Conservation (phyloP, 1,139 yeast genomes). For the Taphrina betulina region DNA sequence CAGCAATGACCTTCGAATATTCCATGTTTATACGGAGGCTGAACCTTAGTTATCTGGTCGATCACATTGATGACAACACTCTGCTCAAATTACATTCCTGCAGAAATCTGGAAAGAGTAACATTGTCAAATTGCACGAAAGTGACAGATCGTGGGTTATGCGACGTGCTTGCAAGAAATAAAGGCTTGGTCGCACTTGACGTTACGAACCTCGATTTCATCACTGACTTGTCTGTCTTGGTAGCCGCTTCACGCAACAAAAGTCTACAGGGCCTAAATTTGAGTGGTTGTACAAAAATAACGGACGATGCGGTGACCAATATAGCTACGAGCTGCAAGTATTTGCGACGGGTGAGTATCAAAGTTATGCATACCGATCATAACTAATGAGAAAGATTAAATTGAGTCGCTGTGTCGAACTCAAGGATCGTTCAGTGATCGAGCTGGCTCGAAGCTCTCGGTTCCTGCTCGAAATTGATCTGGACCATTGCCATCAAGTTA, state of each 20-base stretch:
- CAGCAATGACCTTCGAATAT: constrained; percentile 61
- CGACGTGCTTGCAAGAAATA: constrained; percentile 62
- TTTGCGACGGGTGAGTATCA: constrained; percentile 57
- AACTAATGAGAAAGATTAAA: constrained; percentile 50
- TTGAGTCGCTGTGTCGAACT: constrained; percentile 69
- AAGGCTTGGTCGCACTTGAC: constrained; percentile 78
- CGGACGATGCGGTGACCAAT: constrained; percentile 62
- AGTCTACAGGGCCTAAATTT: constrained; percentile 88
- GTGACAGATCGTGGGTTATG: constrained; percentile 64
- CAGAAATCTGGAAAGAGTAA: constrained; percentile 74
- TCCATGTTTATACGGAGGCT: constrained; percentile 72
- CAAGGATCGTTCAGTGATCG: constrained; percentile 64
- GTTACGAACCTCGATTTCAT: constrained; percentile 76
- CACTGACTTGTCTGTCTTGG: constrained; percentile 64
- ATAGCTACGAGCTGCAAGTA: constrained; percentile 66
- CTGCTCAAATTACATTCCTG: constrained; percentile 56
- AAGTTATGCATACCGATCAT: neutral
- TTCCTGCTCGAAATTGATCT: constrained; percentile 85
- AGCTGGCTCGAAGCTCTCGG: constrained; percentile 68
- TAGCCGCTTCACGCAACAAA: constrained; percentile 70
- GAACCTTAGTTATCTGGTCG: constrained; percentile 74
- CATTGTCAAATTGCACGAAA: constrained; percentile 75
- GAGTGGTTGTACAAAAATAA: constrained; percentile 71
- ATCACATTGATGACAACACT: constrained; percentile 62
- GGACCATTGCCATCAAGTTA: constrained; percentile 74